phyloP scores from a whole-genome alignment of 306 rosid genomes.

The Biancaea sappan region DNA sequence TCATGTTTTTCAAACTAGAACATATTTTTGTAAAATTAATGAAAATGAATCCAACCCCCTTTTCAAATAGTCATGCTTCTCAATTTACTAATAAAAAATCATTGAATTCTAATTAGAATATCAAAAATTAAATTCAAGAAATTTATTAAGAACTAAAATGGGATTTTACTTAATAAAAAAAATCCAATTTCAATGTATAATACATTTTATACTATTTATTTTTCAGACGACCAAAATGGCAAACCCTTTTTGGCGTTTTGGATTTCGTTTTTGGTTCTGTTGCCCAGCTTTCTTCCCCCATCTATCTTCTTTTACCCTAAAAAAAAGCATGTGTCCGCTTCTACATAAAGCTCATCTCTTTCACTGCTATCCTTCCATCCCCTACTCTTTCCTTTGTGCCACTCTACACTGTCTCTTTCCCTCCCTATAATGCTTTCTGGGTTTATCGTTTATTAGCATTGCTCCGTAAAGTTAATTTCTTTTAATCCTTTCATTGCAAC shows the following conservation, averaged over 20 bases:
- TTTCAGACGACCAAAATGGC: background rate
- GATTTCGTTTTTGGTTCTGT: conserved; percentile 25
- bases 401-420: background rate
- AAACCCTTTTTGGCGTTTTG: conserved; percentile 10
- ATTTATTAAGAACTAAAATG: background rate
- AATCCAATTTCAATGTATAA: background rate
- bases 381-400: background rate
- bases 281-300: conserved; percentile 27
- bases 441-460: conserved; percentile 24
- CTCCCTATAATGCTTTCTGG: conserved; percentile 31
- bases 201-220: background rate
- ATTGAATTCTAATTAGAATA: background rate
- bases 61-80: background rate
- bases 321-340: conserved; percentile 44
- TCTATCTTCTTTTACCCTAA: conserved; percentile 50
- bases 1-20: too few species aligned
- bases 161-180: background rate
- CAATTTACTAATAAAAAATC: background rate
- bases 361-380: conserved; percentile 29
- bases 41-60: too few species aligned
- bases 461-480: conserved; percentile 38
- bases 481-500: conserved; percentile 28
- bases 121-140: background rate
- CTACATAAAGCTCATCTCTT: conserved; percentile 61
- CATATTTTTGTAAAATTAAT: too few species aligned